Percentiles rank a stretch among this genome's conserved stretches.
These are phyloP conservation scores for Aspergillus felis DNA, from an alignment of 2,329 filamentous ascomycete species.

Conservation along the genomic window DNA sequence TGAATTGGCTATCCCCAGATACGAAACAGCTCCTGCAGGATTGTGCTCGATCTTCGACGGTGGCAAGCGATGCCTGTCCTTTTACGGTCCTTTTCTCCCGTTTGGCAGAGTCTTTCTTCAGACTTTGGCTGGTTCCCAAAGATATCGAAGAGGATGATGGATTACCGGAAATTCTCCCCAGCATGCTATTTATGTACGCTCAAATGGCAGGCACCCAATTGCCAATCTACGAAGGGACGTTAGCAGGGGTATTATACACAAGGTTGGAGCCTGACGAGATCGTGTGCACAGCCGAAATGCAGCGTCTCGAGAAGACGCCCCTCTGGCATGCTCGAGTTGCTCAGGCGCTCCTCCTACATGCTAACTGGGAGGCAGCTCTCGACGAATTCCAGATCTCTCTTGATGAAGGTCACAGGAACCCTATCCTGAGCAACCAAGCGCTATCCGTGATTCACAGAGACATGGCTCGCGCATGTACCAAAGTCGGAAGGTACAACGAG, in stretches of 20 bases:
- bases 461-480: not conserved
- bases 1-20: slow-evolving; percentile 2
- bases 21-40: not conserved
- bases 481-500: not conserved
- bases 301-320: not conserved
- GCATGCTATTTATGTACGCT: not conserved
- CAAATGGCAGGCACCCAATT: not conserved
- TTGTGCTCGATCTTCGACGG: not conserved
- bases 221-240: not conserved
- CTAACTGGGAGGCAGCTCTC: not conserved
- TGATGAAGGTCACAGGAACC: not conserved
- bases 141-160: not conserved
- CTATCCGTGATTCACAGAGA: not conserved
- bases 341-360: not conserved
- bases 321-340: slow-evolving; percentile 4
- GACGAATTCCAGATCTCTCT: not conserved
- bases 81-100: not conserved
- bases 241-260: too few relatives aligned
- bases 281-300: not conserved
- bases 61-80: not conserved
- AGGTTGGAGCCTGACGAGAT: not conserved
- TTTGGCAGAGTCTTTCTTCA: not conserved
- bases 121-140: not conserved
- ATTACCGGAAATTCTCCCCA: not conserved
- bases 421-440: not conserved